Percentiles rank a stretch among this genome's conserved stretches.
phyloP scores from a whole-genome alignment of 2,329 filamentous ascomycete species.

The Arthrobotrys entomopaga region DNA sequence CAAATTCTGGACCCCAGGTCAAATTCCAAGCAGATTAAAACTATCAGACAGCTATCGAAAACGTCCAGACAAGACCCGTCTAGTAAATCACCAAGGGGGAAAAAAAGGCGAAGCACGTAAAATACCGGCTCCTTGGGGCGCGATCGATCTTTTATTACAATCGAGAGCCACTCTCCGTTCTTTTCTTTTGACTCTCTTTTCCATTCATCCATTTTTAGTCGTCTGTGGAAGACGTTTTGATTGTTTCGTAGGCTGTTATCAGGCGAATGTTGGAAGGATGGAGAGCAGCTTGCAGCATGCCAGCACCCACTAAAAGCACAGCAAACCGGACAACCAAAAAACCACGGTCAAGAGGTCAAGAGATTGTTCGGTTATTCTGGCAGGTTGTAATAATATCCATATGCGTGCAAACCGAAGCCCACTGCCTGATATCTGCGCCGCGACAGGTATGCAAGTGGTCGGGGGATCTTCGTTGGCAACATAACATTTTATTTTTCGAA shows the following conservation, averaged over 20 bases:
- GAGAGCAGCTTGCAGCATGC: conserved; percentile 25
- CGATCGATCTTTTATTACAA: conserved; percentile 33
- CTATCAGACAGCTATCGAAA: conserved; percentile 26
- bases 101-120: conserved; percentile 34
- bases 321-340: conserved; percentile 16
- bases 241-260: conserved; percentile 45
- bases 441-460: conserved; percentile 48
- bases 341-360: conserved; percentile 25
- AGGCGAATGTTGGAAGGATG: conserved; percentile 37
- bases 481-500: conserved; percentile 1
- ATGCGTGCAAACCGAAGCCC: conserved; percentile 36
- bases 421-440: conserved; percentile 39
- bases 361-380: conserved; percentile 18
- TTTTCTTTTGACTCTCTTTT: conserved; percentile 9
- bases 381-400: conserved; percentile 36
- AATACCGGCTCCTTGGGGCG: conserved; percentile 19
- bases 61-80: conserved; percentile 35
- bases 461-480: conserved; percentile 33
- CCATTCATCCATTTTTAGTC: conserved; percentile 3
- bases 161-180: conserved; percentile 13
- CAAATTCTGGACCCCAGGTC: conserved; percentile 20
- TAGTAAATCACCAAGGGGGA: conserved; percentile 13
- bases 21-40: neutral
- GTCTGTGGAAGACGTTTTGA: conserved; percentile 11
- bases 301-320: conserved; percentile 21